These are phyloP conservation scores for Penicillium crystallinum DNA, from an alignment of 495 filamentous ascomycete genomes.

Conservation along the genomic window DNA sequence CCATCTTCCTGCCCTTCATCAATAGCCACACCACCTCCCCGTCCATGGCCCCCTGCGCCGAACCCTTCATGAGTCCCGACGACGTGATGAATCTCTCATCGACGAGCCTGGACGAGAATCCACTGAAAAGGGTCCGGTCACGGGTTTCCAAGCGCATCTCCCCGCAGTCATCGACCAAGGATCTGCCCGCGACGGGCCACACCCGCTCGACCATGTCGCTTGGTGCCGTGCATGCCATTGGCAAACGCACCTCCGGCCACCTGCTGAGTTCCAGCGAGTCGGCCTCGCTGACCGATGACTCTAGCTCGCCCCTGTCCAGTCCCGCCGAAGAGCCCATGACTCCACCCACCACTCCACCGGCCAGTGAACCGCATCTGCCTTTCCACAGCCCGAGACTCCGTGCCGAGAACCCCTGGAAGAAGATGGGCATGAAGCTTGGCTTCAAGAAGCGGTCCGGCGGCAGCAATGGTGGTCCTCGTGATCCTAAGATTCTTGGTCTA, in stretches of 20 bases:
- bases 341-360: slow-evolving; percentile 81
- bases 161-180: slow-evolving; percentile 39
- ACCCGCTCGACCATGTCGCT: slow-evolving; percentile 32
- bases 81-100: slow-evolving; percentile 33
- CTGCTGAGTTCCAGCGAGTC: slow-evolving; percentile 37
- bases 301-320: slow-evolving; percentile 40
- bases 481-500: slow-evolving; percentile 29
- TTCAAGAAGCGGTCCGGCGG: slow-evolving; percentile 54
- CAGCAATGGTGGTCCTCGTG: slow-evolving; percentile 28
- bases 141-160: slow-evolving; percentile 37
- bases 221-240: slow-evolving; percentile 28
- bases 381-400: slow-evolving; percentile 50
- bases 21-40: slow-evolving; percentile 33
- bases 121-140: slow-evolving; percentile 29
- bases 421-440: slow-evolving; percentile 73
- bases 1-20: slow-evolving; percentile 55
- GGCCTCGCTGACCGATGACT: slow-evolving; percentile 44
- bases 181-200: slow-evolving; percentile 27
- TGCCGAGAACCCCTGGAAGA: slow-evolving; percentile 69
- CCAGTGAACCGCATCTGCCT: slow-evolving; percentile 49
- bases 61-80: slow-evolving; percentile 27
- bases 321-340: slow-evolving; percentile 69
- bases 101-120: slow-evolving; percentile 28
- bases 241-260: slow-evolving; percentile 36
- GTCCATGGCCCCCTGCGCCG: slow-evolving; percentile 27